Base-by-base conservation (phyloP, 2,329 filamentous ascomycete species). In the Lecanicillium sp. region DNA sequence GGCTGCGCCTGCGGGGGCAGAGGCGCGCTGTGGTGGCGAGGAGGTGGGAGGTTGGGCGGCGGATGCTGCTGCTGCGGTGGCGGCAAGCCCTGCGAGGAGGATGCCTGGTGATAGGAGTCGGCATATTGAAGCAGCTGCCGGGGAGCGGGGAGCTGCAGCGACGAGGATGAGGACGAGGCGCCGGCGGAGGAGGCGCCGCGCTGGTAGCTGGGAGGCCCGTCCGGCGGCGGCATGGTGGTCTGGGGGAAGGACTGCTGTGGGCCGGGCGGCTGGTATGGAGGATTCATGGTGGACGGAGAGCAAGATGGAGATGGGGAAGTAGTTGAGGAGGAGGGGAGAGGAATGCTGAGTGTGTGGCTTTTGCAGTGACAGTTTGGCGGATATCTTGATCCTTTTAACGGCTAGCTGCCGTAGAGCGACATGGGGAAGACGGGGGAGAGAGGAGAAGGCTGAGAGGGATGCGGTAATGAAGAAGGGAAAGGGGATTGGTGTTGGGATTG, bases 81-180 rank as follows among this genome's bases (percentile, higher is more conserved):
- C n/a, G n/a, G n/a, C n/a, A n/a, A n/a, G 14, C 35, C 19, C 14
- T 39, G 44, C 14, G 44, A 38, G 3, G 35, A 17, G 19, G 20
- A n/a, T n/a, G n/a, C 14, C 4, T 46, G 44, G n/a, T 21, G 44
- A 33, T 46, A 46, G 19, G 44, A 32, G 21, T 46, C 44, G 3
- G 44, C 44, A 14, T 46, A 46, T n/a, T 46, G 44, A 24, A 46
- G 44, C 35, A 46, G 26, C 20, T 46, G 44, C 3, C 35, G 35
- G 32, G 44, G 26, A 14, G 44, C 44, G 19, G 44, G 44, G 26
- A 46, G 44, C 19, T 29, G 44, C 11, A 46, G 44, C n/a, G 24
- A 26, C 3, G 44, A 39, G 3, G 44, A 33, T n/a, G 26, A 19
- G 23, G 35, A 30, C n/a, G n/a, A n/a, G n/a, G n/a, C n/a, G n/a